Percentiles rank a stretch among this genome's conserved stretches.
Evolutionary conservation across 768 basidiomycete genomes (phyloP).

Genomic region (Panellus pusillus): DNA sequence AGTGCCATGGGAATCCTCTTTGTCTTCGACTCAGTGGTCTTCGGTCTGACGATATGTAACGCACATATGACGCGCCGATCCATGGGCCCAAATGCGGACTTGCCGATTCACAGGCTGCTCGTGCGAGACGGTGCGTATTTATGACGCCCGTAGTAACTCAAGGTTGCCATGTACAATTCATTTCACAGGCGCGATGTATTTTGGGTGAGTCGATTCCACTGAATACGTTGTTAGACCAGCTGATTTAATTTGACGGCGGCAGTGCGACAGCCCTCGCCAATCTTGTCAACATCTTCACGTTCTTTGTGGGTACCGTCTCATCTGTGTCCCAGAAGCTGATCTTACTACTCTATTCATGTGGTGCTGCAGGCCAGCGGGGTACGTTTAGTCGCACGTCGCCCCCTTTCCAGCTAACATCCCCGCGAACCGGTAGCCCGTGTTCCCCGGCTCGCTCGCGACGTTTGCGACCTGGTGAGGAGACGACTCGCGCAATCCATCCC

Average conservation of each 20-base stretch:
- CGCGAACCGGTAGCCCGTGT: slow-evolving; percentile 1
- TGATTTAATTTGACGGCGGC: too few species aligned
- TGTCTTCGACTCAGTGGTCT: slow-evolving; percentile 31
- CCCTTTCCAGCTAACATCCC: too few species aligned
- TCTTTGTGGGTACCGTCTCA: slow-evolving; percentile 25
- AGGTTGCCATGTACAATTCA: too few species aligned
- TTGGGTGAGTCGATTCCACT: slow-evolving; percentile 5
- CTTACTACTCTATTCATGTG: neutral
- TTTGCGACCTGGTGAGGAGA: neutral
- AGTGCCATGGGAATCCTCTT: slow-evolving; percentile 33
- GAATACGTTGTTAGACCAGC: neutral
- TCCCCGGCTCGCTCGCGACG: slow-evolving; percentile 1
- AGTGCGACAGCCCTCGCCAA: slow-evolving; percentile 35
- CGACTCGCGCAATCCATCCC: too few species aligned
- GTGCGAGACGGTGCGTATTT: slow-evolving; percentile 7
- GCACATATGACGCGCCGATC: neutral
- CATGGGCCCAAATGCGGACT: neutral
- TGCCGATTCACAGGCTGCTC: slow-evolving; percentile 7
- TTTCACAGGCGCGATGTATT: slow-evolving; percentile 11
- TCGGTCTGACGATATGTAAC: slow-evolving; percentile 13
- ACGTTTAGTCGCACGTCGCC: too few species aligned
- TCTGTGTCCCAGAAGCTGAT: too few species aligned
- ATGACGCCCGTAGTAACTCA: too few species aligned
- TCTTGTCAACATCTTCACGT: slow-evolving; percentile 32
- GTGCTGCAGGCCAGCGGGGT: neutral